Percentiles rank a stretch among this genome's conserved stretches.
Evolutionary conservation across 208 protist genomes (phyloP).

Genomic region (Acanthamoeba polyphaga): DNA sequence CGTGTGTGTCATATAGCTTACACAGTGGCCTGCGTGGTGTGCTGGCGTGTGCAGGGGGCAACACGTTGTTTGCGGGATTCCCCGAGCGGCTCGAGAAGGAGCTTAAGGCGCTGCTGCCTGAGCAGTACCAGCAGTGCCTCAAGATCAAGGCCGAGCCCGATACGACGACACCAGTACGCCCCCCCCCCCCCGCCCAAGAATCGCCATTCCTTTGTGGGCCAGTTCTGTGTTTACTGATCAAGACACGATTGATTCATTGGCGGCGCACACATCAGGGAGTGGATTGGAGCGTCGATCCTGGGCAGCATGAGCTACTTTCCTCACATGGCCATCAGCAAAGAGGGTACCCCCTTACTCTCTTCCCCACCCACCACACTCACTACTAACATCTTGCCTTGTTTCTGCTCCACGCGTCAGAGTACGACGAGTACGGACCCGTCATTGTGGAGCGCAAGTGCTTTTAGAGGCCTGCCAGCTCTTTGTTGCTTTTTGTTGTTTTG

Average conservation of each 20-base stretch:
- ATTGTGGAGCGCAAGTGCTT: background rate
- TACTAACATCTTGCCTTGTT: too few species aligned
- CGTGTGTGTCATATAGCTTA: background rate
- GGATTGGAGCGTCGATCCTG: background rate
- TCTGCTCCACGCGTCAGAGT: background rate
- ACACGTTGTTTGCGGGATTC: conserved; percentile 93
- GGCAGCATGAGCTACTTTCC: background rate
- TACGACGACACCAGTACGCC: conserved; percentile 92
- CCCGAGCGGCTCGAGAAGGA: conserved; percentile 97
- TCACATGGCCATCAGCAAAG: background rate
- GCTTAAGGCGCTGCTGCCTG: conserved; percentile 93
- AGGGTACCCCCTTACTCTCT: background rate
- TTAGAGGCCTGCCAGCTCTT: too few species aligned
- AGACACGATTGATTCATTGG: background rate
- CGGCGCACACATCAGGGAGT: background rate
- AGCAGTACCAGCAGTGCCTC: conserved; percentile 85
- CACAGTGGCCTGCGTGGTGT: too few species aligned
- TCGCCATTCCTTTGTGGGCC: too few species aligned
- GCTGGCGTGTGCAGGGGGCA: conserved; percentile 87
- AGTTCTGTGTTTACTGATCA: background rate
- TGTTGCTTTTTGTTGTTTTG: too few species aligned
- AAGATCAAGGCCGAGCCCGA: conserved; percentile 96
- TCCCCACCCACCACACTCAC: too few species aligned
- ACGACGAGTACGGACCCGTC: background rate
- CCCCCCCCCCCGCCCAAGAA: background rate